phyloP scores from a whole-genome alignment of 176 grass and related monocot genomes.

The Poa annua region DNA sequence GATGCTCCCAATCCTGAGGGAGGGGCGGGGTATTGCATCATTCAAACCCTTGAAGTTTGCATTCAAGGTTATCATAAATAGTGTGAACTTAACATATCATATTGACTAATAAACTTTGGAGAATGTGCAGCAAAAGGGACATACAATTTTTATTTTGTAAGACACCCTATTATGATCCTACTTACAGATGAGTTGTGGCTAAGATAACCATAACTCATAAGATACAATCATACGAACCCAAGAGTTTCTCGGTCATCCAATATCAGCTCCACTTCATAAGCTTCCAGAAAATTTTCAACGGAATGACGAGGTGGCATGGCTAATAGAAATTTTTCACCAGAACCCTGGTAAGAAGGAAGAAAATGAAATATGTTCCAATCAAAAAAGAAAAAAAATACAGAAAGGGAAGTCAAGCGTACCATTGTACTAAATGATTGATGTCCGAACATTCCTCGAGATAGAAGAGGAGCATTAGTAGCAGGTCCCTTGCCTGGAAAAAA shows the following conservation, averaged over 20 bases:
- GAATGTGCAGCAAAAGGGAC: background rate
- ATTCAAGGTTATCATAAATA: background rate
- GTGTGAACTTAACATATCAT: background rate
- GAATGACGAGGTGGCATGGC: constrained; percentile 71
- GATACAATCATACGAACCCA: constrained; percentile 57
- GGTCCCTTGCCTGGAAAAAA: constrained; percentile 39
- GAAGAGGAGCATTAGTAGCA: constrained; percentile 31
- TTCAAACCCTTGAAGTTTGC: constrained; percentile 12
- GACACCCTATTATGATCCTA: constrained; percentile 23
- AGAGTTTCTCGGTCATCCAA: constrained; percentile 93
- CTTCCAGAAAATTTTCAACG: constrained; percentile 72
- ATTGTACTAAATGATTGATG: constrained; percentile 49
- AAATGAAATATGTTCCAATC: background rate
- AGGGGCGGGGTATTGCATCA: background rate
- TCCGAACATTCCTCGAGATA: constrained; percentile 42
- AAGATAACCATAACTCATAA: constrained; percentile 35
- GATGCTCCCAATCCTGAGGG: background rate
- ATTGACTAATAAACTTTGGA: background rate
- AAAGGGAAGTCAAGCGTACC: constrained; percentile 41
- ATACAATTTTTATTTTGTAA: constrained; percentile 24
- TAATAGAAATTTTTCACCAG: constrained; percentile 46
- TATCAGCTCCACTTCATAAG: constrained; percentile 83
- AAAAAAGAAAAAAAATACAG: background rate
- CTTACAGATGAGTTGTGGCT: background rate
- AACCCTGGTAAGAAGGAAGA: constrained; percentile 49